Conservation (phyloP, 306 rosid genomes). For the Acacia acuminata region DNA sequence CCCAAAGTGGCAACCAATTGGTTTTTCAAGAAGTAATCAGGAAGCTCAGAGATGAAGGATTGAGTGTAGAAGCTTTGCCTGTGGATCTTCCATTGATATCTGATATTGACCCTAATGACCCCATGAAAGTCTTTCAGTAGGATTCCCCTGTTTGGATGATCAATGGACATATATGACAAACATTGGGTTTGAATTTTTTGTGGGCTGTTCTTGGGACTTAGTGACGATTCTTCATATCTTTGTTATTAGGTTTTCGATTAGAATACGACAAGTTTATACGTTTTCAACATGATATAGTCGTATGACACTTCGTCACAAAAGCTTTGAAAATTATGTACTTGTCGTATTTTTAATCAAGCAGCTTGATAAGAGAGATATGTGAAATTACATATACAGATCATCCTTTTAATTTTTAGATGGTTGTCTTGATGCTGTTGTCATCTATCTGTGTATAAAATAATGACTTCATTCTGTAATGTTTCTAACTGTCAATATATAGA, state of each 20-base stretch:
- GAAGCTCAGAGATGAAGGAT: constrained; percentile 59
- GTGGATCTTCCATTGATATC: constrained; percentile 65
- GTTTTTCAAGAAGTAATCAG: constrained; percentile 68
- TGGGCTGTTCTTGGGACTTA: too few relatives aligned
- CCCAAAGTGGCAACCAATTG: constrained; percentile 55
- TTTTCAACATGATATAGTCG: neutral
- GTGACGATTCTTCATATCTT: neutral
- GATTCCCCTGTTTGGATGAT: constrained; percentile 7
- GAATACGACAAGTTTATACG: neutral
- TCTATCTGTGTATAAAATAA: neutral
- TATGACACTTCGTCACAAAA: neutral
- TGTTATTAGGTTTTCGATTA: neutral
- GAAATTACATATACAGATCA: neutral
- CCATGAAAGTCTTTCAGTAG: constrained; percentile 58
- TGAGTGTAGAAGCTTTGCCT: constrained; percentile 51
- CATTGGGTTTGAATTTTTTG: too few relatives aligned
- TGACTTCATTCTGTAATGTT: neutral
- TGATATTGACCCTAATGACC: constrained; percentile 66
- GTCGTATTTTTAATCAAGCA: neutral
- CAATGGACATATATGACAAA: too few relatives aligned
- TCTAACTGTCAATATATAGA: neutral
- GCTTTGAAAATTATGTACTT: neutral
- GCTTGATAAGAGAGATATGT: neutral
- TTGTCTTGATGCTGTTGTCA: constrained; percentile 6
- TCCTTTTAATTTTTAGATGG: neutral